Conservation (phyloP, 164 flowering plant species). For the Aristolochia fimbriata region DNA sequence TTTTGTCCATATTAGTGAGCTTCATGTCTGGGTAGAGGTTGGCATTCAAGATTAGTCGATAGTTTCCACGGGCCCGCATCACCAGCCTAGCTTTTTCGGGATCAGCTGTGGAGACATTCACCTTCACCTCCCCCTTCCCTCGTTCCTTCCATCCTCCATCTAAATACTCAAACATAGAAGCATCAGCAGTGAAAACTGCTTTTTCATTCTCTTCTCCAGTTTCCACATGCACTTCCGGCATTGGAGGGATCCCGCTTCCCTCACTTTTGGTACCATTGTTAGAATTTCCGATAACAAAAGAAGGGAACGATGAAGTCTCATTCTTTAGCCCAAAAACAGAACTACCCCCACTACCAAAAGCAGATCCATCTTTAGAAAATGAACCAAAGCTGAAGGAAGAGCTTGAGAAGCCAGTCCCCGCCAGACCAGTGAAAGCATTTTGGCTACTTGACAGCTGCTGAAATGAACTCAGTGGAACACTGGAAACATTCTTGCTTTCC, state of each 20-base stretch:
- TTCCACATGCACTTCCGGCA: constrained; percentile 70
- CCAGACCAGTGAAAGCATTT: constrained; percentile 86
- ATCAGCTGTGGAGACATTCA: constrained; percentile 52
- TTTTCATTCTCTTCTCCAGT: constrained; percentile 95
- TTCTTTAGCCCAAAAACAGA: constrained; percentile 35
- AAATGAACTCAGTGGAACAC: constrained; percentile 55
- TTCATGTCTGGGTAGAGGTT: constrained; percentile 86
- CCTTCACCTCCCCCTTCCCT: constrained; percentile 90
- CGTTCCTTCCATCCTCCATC: constrained; percentile 93
- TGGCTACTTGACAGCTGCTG: constrained; percentile 74
- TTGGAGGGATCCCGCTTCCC: constrained; percentile 32
- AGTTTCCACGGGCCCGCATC: constrained; percentile 82
- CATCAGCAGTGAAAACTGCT: constrained; percentile 66
- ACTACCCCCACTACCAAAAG: constrained; percentile 26
- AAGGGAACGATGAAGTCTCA: constrained; percentile 27
- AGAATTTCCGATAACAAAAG: constrained; percentile 41
- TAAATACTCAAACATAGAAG: constrained; percentile 63
- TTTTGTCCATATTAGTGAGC: constrained; percentile 81
- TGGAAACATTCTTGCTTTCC: constrained; percentile 11
- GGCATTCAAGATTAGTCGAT: constrained; percentile 73
- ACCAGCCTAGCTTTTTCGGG: constrained; percentile 55
- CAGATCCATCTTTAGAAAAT: constrained; percentile 40
- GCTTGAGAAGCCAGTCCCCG: constrained; percentile 78
- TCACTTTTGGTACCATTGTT: constrained; percentile 53
- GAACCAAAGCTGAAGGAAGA: constrained; percentile 76